Evolutionary conservation across 2,329 filamentous ascomycete genomes (phyloP).

Genomic region (Nemania sp.): DNA sequence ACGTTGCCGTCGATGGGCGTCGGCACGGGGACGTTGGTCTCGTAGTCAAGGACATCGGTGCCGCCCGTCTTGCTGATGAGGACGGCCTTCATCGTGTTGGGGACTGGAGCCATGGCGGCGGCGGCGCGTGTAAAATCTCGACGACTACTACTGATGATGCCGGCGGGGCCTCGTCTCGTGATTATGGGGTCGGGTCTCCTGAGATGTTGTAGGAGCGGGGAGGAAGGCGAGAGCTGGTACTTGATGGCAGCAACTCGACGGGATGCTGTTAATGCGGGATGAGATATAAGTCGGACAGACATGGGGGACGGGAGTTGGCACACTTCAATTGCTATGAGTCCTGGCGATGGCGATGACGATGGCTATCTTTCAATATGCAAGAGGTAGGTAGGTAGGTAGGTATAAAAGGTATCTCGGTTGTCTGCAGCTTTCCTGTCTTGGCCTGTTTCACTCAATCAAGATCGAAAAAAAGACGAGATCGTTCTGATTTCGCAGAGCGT

Average conservation of each 20-base stretch:
- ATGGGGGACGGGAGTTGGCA: conserved; percentile 16
- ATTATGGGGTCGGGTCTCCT: not conserved
- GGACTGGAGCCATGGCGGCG: conserved; percentile 49
- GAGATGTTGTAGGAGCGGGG: not conserved
- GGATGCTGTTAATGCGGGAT: conserved; percentile 25
- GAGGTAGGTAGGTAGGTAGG: not conserved
- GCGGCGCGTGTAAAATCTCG: conserved; percentile 27
- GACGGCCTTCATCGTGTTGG: conserved; percentile 74
- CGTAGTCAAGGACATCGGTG: conserved; percentile 72
- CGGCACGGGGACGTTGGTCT: conserved; percentile 72
- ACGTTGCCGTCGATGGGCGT: conserved; percentile 70
- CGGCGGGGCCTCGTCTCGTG: not conserved
- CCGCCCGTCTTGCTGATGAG: conserved; percentile 74
- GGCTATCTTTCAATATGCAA: not conserved
- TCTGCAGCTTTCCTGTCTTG: too few species aligned
- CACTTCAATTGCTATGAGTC: not conserved
- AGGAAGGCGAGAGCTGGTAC: conserved; percentile 17
- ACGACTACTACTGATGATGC: not conserved
- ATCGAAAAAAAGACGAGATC: too few species aligned
- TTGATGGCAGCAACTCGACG: conserved; percentile 24
- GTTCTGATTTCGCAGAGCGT: not conserved
- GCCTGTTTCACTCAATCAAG: too few species aligned
- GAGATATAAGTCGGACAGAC: conserved; percentile 27
- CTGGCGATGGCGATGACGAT: not conserved
- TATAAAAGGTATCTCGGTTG: not conserved